Conservation (phyloP, 2,329 filamentous ascomycete genomes). For the Diaporthe sp. region DNA sequence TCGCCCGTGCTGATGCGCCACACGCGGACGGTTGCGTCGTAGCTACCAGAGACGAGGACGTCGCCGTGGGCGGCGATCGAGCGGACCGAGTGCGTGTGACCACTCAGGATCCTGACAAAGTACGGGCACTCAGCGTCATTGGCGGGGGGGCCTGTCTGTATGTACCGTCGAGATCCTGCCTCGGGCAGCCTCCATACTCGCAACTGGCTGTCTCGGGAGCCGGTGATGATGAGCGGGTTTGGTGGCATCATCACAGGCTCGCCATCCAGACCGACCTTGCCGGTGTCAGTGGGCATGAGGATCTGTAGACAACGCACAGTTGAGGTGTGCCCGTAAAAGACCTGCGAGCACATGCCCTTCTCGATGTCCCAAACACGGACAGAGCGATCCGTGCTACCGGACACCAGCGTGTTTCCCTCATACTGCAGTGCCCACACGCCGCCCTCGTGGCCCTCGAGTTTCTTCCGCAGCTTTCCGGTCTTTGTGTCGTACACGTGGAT, state of each 20-base stretch:
- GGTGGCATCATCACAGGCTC: constrained; percentile 89
- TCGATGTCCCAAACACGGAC: constrained; percentile 99
- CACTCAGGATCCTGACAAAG: constrained; percentile 87
- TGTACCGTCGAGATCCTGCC: constrained; percentile 81
- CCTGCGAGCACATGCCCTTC: constrained; percentile 90
- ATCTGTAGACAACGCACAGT: constrained; percentile 97
- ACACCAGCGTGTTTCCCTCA: constrained; percentile 93
- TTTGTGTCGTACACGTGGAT: constrained; percentile 99
- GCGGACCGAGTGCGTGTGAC: constrained; percentile 93
- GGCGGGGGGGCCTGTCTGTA: constrained; percentile 81
- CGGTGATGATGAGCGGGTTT: constrained; percentile 96
- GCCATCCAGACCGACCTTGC: constrained; percentile 75
- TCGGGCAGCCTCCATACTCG: constrained; percentile 95
- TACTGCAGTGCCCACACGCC: constrained; percentile 99
- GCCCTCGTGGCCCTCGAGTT: constrained; percentile 93
- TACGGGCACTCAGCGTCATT: constrained; percentile 90
- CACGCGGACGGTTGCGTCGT: constrained; percentile 93
- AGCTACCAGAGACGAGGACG: constrained; percentile 96
- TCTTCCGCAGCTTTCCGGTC: constrained; percentile 86
- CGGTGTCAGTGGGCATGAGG: constrained; percentile 85
- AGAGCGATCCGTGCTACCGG: constrained; percentile 94
- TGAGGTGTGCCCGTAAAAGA: constrained; percentile 97
- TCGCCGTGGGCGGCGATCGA: constrained; percentile 96
- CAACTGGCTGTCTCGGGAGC: constrained; percentile 93
- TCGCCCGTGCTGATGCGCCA: constrained; percentile 99